phyloP scores from a whole-genome alignment of 169 alveolate species.

The Cyclospora cayetanensis region DNA sequence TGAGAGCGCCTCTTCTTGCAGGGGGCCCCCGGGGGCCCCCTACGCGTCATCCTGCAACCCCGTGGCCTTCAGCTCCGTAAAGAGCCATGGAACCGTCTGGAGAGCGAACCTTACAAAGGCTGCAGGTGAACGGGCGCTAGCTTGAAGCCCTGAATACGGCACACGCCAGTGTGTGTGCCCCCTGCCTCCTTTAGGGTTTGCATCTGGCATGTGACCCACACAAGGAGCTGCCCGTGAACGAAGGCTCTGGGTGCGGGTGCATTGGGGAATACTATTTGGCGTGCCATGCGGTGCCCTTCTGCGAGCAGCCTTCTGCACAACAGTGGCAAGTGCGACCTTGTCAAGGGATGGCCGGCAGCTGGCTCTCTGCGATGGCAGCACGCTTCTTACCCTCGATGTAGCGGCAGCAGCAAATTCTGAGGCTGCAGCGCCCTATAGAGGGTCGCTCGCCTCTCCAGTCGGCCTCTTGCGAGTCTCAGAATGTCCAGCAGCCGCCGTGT shows the following conservation, averaged over 20 bases:
- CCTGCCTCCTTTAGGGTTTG: neutral
- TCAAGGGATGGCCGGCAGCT: neutral
- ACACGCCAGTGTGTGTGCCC: neutral
- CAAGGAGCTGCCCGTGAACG: too few relatives aligned
- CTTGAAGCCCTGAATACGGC: neutral
- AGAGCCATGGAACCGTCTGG: neutral
- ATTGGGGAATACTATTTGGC: neutral
- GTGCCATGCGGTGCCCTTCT: neutral
- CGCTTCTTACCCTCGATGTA: neutral
- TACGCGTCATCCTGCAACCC: neutral
- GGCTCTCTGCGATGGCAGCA: neutral
- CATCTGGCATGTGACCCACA: too few relatives aligned
- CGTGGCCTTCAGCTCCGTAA: neutral
- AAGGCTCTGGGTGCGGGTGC: neutral
- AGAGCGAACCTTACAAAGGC: neutral
- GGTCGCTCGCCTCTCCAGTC: neutral
- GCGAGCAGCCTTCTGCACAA: neutral
- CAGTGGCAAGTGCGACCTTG: neutral
- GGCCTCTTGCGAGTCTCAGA: conserved; percentile 17
- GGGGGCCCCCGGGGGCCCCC: conserved; percentile 19
- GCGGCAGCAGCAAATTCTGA: conserved; percentile 26
- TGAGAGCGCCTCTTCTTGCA: neutral
- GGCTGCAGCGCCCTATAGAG: conserved; percentile 18
- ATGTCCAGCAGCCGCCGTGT: conserved; percentile 8
- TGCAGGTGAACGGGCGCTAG: neutral